Conservation (phyloP, 2,329 filamentous ascomycete species). For the Colletotrichum magnum region DNA sequence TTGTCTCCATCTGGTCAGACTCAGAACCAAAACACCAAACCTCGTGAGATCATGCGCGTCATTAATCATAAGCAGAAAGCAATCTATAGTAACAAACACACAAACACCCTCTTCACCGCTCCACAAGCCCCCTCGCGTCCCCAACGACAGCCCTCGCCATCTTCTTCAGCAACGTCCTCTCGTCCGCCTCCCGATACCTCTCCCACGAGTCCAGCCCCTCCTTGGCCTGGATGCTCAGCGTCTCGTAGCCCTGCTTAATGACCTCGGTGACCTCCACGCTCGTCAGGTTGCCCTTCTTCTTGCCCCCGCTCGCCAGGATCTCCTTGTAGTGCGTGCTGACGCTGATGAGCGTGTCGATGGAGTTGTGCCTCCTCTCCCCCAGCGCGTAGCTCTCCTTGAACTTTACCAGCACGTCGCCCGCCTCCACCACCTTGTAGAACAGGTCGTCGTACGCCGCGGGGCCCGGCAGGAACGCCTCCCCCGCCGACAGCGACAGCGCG, state of each 20-base stretch:
- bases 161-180: constrained; percentile 88
- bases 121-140: constrained; percentile 68
- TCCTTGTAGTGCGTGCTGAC: constrained; percentile 90
- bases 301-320: constrained; percentile 74
- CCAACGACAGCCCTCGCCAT: constrained; percentile 83
- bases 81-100: constrained; percentile 22
- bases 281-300: constrained; percentile 76
- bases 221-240: constrained; percentile 88
- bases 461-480: constrained; percentile 91
- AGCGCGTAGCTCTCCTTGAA: constrained; percentile 84
- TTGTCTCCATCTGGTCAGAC: neutral
- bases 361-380: constrained; percentile 71
- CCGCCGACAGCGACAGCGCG: constrained; percentile 85
- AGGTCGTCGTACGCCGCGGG: constrained; percentile 93
- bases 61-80: constrained; percentile 24
- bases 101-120: constrained; percentile 45
- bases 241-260: constrained; percentile 97
- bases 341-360: constrained; percentile 87
- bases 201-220: constrained; percentile 91
- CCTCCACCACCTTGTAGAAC: constrained; percentile 98
- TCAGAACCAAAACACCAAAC: neutral
- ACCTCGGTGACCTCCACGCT: constrained; percentile 88
- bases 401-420: constrained; percentile 83
- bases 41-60: neutral
- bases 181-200: constrained; percentile 87